These are phyloP conservation scores for Chlorella sp. DNA, from an alignment of 139 green algal genomes.

Conservation along the genomic window DNA sequence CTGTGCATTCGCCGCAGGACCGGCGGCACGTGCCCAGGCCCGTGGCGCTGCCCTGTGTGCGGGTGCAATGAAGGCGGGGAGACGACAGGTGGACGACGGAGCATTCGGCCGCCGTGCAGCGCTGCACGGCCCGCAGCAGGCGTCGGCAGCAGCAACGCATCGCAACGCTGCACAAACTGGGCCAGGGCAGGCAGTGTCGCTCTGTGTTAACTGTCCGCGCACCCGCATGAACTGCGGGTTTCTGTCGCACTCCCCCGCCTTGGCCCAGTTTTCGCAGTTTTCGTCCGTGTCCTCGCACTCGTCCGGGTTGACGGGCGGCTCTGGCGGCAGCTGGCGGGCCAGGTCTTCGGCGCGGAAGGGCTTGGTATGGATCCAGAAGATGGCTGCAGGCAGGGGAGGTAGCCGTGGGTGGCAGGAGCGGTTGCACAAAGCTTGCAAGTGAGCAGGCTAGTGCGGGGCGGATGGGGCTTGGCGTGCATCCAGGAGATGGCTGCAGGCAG, in stretches of 20 bases:
- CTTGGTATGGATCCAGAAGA: constrained; percentile 77
- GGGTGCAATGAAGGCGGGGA: no score
- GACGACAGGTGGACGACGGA: no score
- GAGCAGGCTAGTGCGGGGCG: no score
- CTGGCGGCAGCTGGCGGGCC: not conserved
- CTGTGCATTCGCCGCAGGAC: constrained; percentile 11
- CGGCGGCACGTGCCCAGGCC: constrained; percentile 10
- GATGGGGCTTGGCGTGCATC: constrained; percentile 60
- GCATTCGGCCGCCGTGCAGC: no score
- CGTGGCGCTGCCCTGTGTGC: not conserved
- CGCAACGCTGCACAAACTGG: no score
- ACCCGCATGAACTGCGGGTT: constrained; percentile 15
- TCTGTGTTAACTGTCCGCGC: no score
- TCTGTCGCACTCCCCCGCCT: constrained; percentile 37
- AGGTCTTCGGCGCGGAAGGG: constrained; percentile 48
- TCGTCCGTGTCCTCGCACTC: constrained; percentile 40
- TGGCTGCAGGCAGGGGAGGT: constrained; percentile 57
- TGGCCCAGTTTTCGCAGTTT: constrained; percentile 36
- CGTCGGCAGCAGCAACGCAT: no score
- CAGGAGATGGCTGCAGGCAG: constrained; percentile 67
- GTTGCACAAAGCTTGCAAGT: no score
- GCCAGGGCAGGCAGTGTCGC: no score
- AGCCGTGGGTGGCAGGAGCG: no score
- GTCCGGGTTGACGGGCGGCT: constrained; percentile 18
- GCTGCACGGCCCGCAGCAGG: no score